Conservation (phyloP, 2,329 filamentous ascomycete species). For the Epichloe scottii region DNA sequence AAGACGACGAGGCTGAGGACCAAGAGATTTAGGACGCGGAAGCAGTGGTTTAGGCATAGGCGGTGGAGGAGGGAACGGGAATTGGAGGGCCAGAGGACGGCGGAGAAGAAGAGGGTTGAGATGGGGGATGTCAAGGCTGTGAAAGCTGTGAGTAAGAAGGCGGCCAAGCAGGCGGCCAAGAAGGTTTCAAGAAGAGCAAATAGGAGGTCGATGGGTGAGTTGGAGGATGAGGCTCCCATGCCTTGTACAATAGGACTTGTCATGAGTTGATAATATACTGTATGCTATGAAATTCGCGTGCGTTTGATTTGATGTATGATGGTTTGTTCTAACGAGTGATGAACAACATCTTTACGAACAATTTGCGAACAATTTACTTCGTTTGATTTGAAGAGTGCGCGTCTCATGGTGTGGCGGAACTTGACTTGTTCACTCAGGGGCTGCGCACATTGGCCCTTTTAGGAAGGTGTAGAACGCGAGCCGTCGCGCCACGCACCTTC, state of each 20-base stretch:
- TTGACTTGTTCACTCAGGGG: no score
- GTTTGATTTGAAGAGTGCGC: no score
- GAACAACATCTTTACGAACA: no score
- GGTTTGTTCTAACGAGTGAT: no score
- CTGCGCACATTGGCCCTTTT: background rate
- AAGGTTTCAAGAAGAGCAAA: constrained; percentile 23
- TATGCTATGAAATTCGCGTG: no score
- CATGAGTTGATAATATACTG: no score
- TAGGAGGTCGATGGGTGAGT: constrained; percentile 8
- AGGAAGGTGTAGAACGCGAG: background rate
- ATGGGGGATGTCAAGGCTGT: constrained; percentile 20
- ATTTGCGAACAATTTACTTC: no score
- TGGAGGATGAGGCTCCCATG: background rate
- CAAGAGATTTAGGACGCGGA: constrained; percentile 37
- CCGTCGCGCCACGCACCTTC: background rate
- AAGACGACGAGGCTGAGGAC: constrained; percentile 37
- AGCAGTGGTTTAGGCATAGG: constrained; percentile 33
- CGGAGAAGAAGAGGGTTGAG: constrained; percentile 21
- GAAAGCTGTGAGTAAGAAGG: constrained; percentile 21
- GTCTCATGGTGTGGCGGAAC: no score
- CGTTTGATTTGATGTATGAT: no score
- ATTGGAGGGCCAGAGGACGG: constrained; percentile 28
- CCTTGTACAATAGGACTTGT: no score
- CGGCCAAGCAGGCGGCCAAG: constrained; percentile 23
- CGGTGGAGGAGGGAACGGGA: constrained; percentile 30